A percentile compares a stretch with the other conserved stretches of the same genome.
These are phyloP conservation scores for Tulasnella sp. DNA, from an alignment of 768 basidiomycete genomes.

Conservation along the genomic window DNA sequence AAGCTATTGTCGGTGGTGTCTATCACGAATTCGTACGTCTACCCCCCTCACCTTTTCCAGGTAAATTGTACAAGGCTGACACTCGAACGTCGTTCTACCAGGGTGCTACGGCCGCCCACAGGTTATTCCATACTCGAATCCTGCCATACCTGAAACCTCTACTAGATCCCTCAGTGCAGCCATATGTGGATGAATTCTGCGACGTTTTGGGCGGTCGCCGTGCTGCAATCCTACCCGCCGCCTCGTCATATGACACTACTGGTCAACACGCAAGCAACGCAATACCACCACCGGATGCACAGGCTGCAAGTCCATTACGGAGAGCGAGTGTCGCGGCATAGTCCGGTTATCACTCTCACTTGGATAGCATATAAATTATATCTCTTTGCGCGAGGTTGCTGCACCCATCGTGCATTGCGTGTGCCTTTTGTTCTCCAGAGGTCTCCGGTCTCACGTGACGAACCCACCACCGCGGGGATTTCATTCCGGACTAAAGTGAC, in stretches of 20 bases:
- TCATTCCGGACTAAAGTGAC: too few species aligned
- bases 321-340: neutral
- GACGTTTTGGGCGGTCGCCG: constrained; percentile 1
- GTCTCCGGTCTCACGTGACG: too few species aligned
- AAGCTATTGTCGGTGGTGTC: constrained; percentile 62
- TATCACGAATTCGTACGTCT: constrained; percentile 72
- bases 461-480: too few species aligned
- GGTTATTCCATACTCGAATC: constrained; percentile 34
- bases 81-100: constrained; percentile 17
- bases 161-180: constrained; percentile 6
- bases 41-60: neutral
- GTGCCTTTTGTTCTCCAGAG: too few species aligned
- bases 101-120: constrained; percentile 32
- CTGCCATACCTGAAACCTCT: constrained; percentile 26
- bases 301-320: neutral
- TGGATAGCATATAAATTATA: too few species aligned
- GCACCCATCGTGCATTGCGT: too few species aligned
- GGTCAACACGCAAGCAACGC: neutral
- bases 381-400: too few species aligned
- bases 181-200: constrained; percentile 3
- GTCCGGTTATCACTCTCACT: too few species aligned
- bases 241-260: neutral
- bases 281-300: neutral
- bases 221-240: neutral
- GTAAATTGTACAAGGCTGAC: constrained; percentile 20